Percentiles rank a stretch among this genome's conserved stretches.
These are phyloP conservation scores for Exobasidium rhododendri DNA, from an alignment of 1,284 basidiomycete species.

Conservation along the genomic window DNA sequence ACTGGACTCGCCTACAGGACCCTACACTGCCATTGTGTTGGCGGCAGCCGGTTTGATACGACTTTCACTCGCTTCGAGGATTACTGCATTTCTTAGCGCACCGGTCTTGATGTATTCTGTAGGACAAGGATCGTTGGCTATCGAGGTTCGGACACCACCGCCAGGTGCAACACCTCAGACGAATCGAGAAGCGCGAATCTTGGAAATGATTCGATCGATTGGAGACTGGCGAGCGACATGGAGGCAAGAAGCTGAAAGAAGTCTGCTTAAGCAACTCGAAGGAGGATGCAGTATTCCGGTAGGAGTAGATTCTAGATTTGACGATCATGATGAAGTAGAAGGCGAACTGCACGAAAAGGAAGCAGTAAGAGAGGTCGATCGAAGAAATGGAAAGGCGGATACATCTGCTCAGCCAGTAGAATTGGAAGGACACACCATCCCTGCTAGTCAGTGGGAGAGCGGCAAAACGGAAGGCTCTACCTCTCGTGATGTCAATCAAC, in stretches of 20 bases:
- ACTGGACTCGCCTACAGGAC: slow-evolving; percentile 79
- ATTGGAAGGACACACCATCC: slow-evolving; percentile 36
- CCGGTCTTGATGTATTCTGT: slow-evolving; percentile 84
- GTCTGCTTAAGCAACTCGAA: slow-evolving; percentile 79
- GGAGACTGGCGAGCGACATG: slow-evolving; percentile 50
- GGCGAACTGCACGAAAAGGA: slow-evolving; percentile 34
- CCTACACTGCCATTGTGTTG: slow-evolving; percentile 84
- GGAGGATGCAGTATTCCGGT: slow-evolving; percentile 97
- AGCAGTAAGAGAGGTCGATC: slow-evolving; percentile 27
- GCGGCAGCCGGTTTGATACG: slow-evolving; percentile 92
- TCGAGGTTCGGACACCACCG: slow-evolving; percentile 71
- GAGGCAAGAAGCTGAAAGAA: slow-evolving; percentile 65
- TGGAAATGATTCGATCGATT: slow-evolving; percentile 40
- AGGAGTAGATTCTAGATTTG: slow-evolving; percentile 67
- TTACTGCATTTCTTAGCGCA: slow-evolving; percentile 69
- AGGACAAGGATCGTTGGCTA: slow-evolving; percentile 84
- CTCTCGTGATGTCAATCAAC: background rate
- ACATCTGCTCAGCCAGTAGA: slow-evolving; percentile 21
- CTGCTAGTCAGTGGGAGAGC: slow-evolving; percentile 21
- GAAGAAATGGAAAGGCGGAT: slow-evolving; percentile 22
- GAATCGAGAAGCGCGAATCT: slow-evolving; percentile 45
- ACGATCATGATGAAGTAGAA: slow-evolving; percentile 45
- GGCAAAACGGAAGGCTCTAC: background rate
- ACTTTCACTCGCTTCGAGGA: slow-evolving; percentile 68
- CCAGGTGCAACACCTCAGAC: slow-evolving; percentile 28